Evolutionary conservation across 2,329 filamentous ascomycete genomes (phyloP), one percentile per base, ranked within the genome.

Genomic region (Phaeosphaeriaceae sp.): DNA sequence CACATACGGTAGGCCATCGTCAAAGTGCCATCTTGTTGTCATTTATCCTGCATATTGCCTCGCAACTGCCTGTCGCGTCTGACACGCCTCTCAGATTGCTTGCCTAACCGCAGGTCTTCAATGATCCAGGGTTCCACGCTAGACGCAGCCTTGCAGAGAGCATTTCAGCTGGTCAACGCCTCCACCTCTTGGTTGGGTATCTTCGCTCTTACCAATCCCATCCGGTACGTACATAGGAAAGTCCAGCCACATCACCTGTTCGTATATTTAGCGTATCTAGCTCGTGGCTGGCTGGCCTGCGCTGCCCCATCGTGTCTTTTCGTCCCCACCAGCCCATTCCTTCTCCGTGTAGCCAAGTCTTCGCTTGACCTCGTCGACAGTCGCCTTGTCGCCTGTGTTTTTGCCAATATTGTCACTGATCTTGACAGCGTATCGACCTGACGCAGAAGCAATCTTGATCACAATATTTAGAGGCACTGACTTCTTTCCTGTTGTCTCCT

Each of bases 391-490:
- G 6, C 94, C 94, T 0, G 92, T 97, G 67, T 99, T 99, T 81
- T 99, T 99, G 37, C 92, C 85, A 58, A 87, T 82, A 67, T 97
- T 97, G 72, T 81, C 82, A 62, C 86, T 97, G 60, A 99, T 90
- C 79, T 99, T 99, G 68, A 99, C 86, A 2, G 94, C 92, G 0
- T 88, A 84, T 38, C 87, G 84, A 5, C 92, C 92, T 12, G 80
- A 84, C 0, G 92, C 94, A 8, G 90, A 92, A 54, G 90, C 90
- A 52, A 99, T 82, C 77, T 99, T 99, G 77, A 99, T 97, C 61
- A 99, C 94, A 64, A 99, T 99, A 67, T 99, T 99, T 46, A 99
- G 78, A 0, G 94, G 94, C 13, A 87, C 85, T 0, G 92, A 97
- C 75, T 97, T 97, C 61, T 86, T 85, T 32, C 87, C 87, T 1